Percentiles rank a stretch among this genome's conserved stretches.
phyloP scores from a whole-genome alignment of 305 asterid species.

The Andrographis paniculata region DNA sequence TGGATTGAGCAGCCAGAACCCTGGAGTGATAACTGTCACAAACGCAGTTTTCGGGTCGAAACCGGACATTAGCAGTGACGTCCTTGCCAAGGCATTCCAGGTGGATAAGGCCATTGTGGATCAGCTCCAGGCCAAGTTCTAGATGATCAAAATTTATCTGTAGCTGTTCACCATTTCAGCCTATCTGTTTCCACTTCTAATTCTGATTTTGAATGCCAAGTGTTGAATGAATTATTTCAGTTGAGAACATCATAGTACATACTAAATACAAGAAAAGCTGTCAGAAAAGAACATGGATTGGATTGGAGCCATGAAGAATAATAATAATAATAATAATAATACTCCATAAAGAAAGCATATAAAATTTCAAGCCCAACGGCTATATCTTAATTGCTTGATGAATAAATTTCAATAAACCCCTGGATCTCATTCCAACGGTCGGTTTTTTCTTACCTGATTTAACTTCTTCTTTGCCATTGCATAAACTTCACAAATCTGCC shows the following conservation, averaged over 20 bases:
- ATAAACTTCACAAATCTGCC: no score
- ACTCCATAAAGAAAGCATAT: not conserved
- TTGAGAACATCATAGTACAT: not conserved
- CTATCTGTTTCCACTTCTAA: not conserved
- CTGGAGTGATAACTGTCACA: constrained; percentile 12
- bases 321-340: not conserved
- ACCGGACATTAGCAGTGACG: constrained; percentile 2
- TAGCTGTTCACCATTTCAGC: not conserved
- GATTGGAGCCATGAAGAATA: no score
- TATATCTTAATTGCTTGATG: no score
- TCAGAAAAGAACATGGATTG: not conserved
- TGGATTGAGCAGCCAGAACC: constrained; percentile 22
- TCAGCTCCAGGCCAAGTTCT: constrained; percentile 7
- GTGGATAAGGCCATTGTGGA: constrained; percentile 8
- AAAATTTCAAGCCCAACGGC: not conserved
- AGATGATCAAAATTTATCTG: constrained; percentile 3
- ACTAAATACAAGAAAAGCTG: not conserved
- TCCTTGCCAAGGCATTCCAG: constrained; percentile 5
- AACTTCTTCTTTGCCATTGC: no score
- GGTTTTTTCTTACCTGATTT: no score
- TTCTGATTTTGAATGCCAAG: not conserved
- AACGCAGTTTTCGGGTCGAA: constrained; percentile 16
- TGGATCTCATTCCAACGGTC: no score
- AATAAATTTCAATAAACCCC: no score
- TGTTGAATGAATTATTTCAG: not conserved